phyloP scores from a whole-genome alignment of 345 rosid species.

The Bruguiera gymnorhiza region DNA sequence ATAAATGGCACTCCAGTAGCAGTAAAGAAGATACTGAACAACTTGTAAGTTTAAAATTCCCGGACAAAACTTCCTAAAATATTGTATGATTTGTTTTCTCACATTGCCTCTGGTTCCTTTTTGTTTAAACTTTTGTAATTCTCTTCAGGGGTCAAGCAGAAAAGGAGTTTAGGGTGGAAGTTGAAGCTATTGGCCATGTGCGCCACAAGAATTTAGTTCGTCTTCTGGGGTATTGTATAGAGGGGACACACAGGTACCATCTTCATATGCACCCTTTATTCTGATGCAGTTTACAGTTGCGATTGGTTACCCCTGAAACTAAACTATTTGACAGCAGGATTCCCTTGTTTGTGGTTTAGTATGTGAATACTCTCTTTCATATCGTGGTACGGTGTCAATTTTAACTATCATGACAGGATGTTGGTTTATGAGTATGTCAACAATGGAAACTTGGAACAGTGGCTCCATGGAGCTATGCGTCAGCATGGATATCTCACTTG shows the following conservation, averaged over 20 bases:
- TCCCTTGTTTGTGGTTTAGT: conserved; percentile 20
- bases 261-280: conserved; percentile 13
- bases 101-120: not conserved
- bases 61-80: not conserved
- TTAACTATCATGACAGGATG: conserved; percentile 38
- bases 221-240: conserved; percentile 75
- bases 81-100: conserved; percentile 1
- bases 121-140: conserved; percentile 4
- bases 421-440: conserved; percentile 78
- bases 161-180: conserved; percentile 77
- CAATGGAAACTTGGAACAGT: conserved; percentile 84
- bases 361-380: conserved; percentile 2
- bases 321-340: conserved; percentile 10
- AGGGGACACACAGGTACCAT: conserved; percentile 66
- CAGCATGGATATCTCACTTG: conserved; percentile 80
- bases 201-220: conserved; percentile 88
- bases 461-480: conserved; percentile 88
- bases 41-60: conserved; percentile 47
- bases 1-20: conserved; percentile 77
- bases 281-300: conserved; percentile 1
- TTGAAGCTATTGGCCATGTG: conserved; percentile 82
- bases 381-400: not conserved
- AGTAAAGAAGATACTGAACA: conserved; percentile 71
- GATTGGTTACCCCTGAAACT: not conserved
- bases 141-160: conserved; percentile 73